Evolutionary conservation across 75 land plant species (phyloP), one percentile per base, ranked within the genome.

Genomic region (Picea glauca): DNA sequence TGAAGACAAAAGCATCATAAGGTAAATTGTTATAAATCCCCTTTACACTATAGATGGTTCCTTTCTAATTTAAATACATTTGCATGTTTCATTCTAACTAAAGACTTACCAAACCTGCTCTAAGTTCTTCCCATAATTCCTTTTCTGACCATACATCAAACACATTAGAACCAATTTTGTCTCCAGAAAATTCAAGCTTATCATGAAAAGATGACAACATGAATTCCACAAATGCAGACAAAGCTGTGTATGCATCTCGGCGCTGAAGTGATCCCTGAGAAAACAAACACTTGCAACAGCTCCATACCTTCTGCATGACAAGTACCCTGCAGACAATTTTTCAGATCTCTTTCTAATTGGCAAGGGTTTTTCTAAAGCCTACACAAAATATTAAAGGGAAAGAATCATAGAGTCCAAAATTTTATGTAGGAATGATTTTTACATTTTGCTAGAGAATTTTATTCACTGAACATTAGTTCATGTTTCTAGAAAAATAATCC

Each of bases 111-210:
- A 98, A 84, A 72, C 99, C 99, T 82, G 84, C 83, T 74, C 81
- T 84, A n/a, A 93, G 80, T 80, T 91, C 90, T 32, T 89, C 89
- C 99, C 99, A 95, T 72, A 98, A 86, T 58, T 84, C 83, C 54
- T 70, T 77, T 43, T 91, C 92, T 32, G 62, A 50, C 62, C 80
- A 85, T 38, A 97, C 70, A 72, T 90, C 88, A 83, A 88, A 88
- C 50, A 57, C 20, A 20, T 62, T 18, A 74, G 8, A 58, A 14
- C 30, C 13, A 31, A 23, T 58, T 58, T 21, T 30, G n/a, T 74
- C 33, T 74, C 46, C 35, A 58, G 31, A 56, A 74, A 38, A 70
- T 62, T 91, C 88, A 58, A 0, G 30, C 8, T 50, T 26, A 74
- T 62, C 76, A 62, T 57, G 62, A 46, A 17, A 46, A 43, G 72